These are phyloP conservation scores for Kurtzmaniella natalensis DNA, from an alignment of 1,139 yeast species.

Conservation along the genomic window DNA sequence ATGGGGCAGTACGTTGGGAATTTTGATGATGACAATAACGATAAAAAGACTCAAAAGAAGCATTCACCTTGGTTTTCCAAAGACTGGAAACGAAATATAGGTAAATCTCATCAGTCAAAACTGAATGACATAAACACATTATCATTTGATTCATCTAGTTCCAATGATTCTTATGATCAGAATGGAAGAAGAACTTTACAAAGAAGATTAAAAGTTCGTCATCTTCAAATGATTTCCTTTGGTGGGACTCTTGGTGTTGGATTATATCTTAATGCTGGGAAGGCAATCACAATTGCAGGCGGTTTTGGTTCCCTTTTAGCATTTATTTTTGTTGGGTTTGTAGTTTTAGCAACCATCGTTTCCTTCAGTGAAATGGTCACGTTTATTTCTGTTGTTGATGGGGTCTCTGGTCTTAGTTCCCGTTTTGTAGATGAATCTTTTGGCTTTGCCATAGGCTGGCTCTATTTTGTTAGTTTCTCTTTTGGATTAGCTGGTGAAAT, in stretches of 20 bases:
- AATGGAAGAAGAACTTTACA: slow-evolving; percentile 22
- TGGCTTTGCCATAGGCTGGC: slow-evolving; percentile 78
- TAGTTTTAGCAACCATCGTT: slow-evolving; percentile 66
- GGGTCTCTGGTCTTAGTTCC: slow-evolving; percentile 70
- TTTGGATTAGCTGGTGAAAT: slow-evolving; percentile 77
- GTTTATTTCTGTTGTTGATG: slow-evolving; percentile 75
- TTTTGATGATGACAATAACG: slow-evolving; percentile 7
- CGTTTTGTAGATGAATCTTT: slow-evolving; percentile 82
- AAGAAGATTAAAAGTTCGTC: slow-evolving; percentile 62
- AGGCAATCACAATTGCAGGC: slow-evolving; percentile 73
- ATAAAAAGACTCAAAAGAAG: slow-evolving; percentile 3
- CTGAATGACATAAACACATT: slow-evolving; percentile 8
- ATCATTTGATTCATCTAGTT: slow-evolving; percentile 2
- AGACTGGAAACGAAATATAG: slow-evolving; percentile 6
- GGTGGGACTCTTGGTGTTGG: slow-evolving; percentile 90
- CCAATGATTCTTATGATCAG: slow-evolving; percentile 4
- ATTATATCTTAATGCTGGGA: slow-evolving; percentile 69
- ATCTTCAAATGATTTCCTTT: slow-evolving; percentile 75
- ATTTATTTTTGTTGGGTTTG: slow-evolving; percentile 58
- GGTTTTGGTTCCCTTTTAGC: slow-evolving; percentile 80
- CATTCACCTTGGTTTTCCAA: slow-evolving; percentile 10
- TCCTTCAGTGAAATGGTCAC: slow-evolving; percentile 88
- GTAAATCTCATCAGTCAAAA: neutral
- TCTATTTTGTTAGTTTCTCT: slow-evolving; percentile 71
- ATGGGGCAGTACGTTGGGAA: slow-evolving; percentile 8